phyloP scores from a whole-genome alignment of 2,329 filamentous ascomycete species.

The Arthrobotrys conoides region DNA sequence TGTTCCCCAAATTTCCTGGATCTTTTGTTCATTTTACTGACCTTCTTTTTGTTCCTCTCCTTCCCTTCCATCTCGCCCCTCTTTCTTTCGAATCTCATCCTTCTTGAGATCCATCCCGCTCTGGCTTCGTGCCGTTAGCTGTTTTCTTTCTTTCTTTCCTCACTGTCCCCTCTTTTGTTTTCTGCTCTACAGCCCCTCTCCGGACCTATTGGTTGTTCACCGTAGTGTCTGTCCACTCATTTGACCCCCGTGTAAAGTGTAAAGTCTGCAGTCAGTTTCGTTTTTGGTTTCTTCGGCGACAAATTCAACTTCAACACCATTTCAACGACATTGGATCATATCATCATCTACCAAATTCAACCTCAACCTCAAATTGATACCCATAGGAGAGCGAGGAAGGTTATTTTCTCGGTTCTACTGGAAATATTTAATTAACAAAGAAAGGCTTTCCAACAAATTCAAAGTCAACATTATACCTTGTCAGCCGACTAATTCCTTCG shows the following conservation, averaged over 20 bases:
- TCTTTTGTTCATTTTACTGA: conserved; percentile 47
- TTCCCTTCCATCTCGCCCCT: conserved; percentile 61
- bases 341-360: too few species aligned
- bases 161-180: conserved; percentile 68
- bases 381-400: conserved; percentile 5
- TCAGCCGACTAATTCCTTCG: conserved; percentile 46
- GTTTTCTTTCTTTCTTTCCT: conserved; percentile 47
- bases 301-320: neutral
- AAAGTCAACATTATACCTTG: conserved; percentile 9
- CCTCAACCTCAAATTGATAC: neutral
- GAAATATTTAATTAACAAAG: conserved; percentile 16
- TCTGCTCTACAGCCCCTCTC: conserved; percentile 68
- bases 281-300: conserved; percentile 38
- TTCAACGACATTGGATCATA: neutral
- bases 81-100: conserved; percentile 51
- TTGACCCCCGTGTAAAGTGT: conserved; percentile 64
- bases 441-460: conserved; percentile 5
- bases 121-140: conserved; percentile 63
- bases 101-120: conserved; percentile 61
- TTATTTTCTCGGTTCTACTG: conserved; percentile 19
- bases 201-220: conserved; percentile 66
- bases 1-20: conserved; percentile 54
- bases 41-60: conserved; percentile 55
- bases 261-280: conserved; percentile 66
- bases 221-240: conserved; percentile 67